A percentile compares a stretch with the other conserved stretches of the same genome.
phyloP scores from a whole-genome alignment of 768 basidiomycete genomes.

The Kwoniella dendrophila region DNA sequence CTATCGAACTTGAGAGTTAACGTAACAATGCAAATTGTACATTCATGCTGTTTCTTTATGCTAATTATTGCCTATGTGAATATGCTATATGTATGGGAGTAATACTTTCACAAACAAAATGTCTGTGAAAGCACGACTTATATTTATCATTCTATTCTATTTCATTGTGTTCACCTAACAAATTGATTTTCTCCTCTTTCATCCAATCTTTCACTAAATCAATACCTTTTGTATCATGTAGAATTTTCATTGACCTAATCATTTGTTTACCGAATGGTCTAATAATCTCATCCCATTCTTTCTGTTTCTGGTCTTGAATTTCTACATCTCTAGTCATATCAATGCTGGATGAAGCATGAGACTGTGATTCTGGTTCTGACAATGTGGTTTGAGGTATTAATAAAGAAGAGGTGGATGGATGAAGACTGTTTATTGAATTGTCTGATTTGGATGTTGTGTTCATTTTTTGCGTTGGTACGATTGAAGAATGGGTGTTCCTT shows the following conservation, averaged over 20 bases:
- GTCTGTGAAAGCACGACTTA: too few relatives aligned
- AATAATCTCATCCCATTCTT: slow-evolving; percentile 60
- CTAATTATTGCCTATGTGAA: too few relatives aligned
- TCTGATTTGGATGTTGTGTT: not conserved
- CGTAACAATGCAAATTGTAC: too few relatives aligned
- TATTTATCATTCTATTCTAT: too few relatives aligned
- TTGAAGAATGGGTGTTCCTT: not conserved
- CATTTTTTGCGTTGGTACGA: not conserved
- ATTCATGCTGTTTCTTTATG: too few relatives aligned
- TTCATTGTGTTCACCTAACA: too few relatives aligned
- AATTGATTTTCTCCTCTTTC: slow-evolving; percentile 25
- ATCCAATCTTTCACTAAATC: slow-evolving; percentile 36
- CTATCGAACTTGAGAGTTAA: too few relatives aligned
- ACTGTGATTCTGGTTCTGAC: not conserved
- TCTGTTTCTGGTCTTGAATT: slow-evolving; percentile 1
- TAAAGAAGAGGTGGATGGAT: too few relatives aligned
- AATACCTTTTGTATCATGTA: slow-evolving; percentile 63
- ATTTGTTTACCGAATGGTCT: slow-evolving; percentile 74
- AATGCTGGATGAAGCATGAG: not conserved
- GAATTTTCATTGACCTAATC: slow-evolving; percentile 65
- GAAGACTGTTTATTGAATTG: too few relatives aligned
- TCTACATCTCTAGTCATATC: not conserved
- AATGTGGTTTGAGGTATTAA: not conserved
- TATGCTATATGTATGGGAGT: too few relatives aligned
- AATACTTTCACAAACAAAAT: too few relatives aligned